Conservation (phyloP, 495 filamentous ascomycete species). For the Endocarpon pusillum region DNA sequence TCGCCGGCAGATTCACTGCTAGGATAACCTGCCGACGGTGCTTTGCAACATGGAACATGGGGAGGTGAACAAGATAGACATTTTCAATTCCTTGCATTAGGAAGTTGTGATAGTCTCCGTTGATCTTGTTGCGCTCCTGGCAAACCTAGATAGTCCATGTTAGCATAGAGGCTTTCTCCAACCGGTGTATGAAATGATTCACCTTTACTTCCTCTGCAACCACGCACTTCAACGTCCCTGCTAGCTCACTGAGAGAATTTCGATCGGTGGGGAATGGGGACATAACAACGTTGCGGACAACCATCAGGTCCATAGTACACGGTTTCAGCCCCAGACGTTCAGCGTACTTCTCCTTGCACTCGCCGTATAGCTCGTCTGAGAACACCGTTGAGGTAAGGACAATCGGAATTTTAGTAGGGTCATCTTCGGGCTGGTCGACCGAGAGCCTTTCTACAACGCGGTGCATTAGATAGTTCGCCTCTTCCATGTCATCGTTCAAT, state of each 20-base stretch:
- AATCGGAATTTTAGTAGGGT: slow-evolving; percentile 20
- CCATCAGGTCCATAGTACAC: slow-evolving; percentile 17
- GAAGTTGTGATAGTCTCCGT: slow-evolving; percentile 14
- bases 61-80: slow-evolving; percentile 16
- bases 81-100: slow-evolving; percentile 18
- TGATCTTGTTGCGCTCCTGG: slow-evolving; percentile 14
- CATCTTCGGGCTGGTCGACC: slow-evolving; percentile 19
- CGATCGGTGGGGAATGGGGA: slow-evolving; percentile 21
- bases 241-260: slow-evolving; percentile 16
- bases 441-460: slow-evolving; percentile 24
- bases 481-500: slow-evolving; percentile 28
- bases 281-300: slow-evolving; percentile 26
- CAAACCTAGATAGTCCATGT: slow-evolving; percentile 10
- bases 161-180: background rate
- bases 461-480: slow-evolving; percentile 31
- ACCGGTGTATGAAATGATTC: slow-evolving; percentile 1
- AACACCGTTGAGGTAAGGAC: slow-evolving; percentile 29
- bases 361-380: slow-evolving; percentile 20
- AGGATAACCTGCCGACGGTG: slow-evolving; percentile 19
- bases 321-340: slow-evolving; percentile 17
- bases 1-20: slow-evolving; percentile 9
- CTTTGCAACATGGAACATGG: slow-evolving; percentile 19
- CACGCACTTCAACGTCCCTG: slow-evolving; percentile 12
- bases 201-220: slow-evolving; percentile 18
- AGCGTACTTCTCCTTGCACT: slow-evolving; percentile 22